Percentiles rank a stretch among this genome's conserved stretches.
These are phyloP conservation scores for Entomortierella lignicola DNA, from an alignment of 192 early-diverging fungal species.

Conservation along the genomic window DNA sequence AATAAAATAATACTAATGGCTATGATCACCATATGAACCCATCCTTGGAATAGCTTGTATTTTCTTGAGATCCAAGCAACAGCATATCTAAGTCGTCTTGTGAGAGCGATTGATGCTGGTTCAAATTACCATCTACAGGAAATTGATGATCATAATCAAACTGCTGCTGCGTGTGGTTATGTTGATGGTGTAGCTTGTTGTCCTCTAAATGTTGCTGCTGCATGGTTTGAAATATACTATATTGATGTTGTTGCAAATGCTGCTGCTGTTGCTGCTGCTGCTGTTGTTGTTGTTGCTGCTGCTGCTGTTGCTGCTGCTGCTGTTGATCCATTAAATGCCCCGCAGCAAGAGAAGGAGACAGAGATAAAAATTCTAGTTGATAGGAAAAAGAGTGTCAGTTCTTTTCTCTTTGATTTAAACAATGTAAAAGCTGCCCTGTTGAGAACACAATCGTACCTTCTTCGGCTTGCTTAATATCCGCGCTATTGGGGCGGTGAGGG, in stretches of 20 bases:
- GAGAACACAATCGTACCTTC: constrained; percentile 18
- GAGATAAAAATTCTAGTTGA: constrained; percentile 18
- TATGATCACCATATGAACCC: constrained; percentile 33
- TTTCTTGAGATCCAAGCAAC: constrained; percentile 15
- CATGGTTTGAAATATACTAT: not conserved
- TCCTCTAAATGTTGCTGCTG: not conserved
- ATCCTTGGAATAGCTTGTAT: constrained; percentile 22
- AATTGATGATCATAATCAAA: constrained; percentile 28
- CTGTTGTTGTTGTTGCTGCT: constrained; percentile 13
- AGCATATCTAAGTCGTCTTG: constrained; percentile 51
- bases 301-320: constrained; percentile 1
- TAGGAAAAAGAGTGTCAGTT: not conserved
- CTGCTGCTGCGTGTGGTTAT: constrained; percentile 22
- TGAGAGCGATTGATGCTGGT: constrained; percentile 13
- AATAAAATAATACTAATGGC: not conserved
- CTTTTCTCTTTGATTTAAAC: too few species aligned
- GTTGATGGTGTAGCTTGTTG: constrained; percentile 4
- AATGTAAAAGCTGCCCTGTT: too few species aligned
- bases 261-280: not conserved
- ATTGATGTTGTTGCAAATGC: constrained; percentile 10
- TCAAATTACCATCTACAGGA: not conserved
- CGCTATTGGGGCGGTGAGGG: constrained; percentile 16
- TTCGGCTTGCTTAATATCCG: constrained; percentile 27
- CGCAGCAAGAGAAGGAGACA: constrained; percentile 8
- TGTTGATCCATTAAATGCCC: constrained; percentile 16